Percentiles rank a stretch among this genome's conserved stretches.
phyloP scores from a whole-genome alignment of 768 basidiomycete species.

The Termitomyces sp. region DNA sequence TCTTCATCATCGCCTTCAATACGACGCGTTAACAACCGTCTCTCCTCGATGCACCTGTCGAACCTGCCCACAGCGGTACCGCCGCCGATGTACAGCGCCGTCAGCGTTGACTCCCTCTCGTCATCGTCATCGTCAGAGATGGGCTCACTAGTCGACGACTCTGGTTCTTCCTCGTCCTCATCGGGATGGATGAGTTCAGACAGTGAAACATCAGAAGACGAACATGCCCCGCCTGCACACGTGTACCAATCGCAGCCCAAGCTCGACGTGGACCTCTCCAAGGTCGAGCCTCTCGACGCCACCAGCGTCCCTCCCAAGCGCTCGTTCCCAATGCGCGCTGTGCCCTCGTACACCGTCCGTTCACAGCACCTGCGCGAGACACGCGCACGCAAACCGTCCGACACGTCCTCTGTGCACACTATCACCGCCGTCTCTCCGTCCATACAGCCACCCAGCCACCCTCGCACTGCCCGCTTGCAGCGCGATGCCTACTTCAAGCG shows the following conservation, averaged over 20 bases:
- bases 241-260: constrained; percentile 28
- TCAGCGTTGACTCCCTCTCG: constrained; percentile 36
- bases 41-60: constrained; percentile 44
- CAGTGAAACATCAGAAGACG: constrained; percentile 40
- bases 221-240: constrained; percentile 22
- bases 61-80: constrained; percentile 17
- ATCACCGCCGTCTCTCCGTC: constrained; percentile 32
- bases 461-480: constrained; percentile 8
- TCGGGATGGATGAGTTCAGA: constrained; percentile 54
- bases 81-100: constrained; percentile 40
- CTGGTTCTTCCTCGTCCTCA: constrained; percentile 54
- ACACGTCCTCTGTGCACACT: constrained; percentile 51
- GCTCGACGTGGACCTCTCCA: constrained; percentile 20
- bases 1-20: constrained; percentile 57
- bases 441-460: constrained; percentile 9
- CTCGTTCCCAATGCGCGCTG: constrained; percentile 44
- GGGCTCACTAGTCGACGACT: constrained; percentile 62
- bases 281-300: constrained; percentile 17
- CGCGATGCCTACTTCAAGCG: constrained; percentile 18
- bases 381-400: constrained; percentile 42
- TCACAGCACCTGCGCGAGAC: constrained; percentile 23
- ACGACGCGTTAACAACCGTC: constrained; percentile 31
- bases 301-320: constrained; percentile 27
- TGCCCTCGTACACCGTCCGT: constrained; percentile 40
- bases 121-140: constrained; percentile 53